Percentiles rank a stretch among this genome's conserved stretches.
Conservation (phyloP, 2,329 filamentous ascomycete genomes). For the Plectosphaerella sp. region DNA sequence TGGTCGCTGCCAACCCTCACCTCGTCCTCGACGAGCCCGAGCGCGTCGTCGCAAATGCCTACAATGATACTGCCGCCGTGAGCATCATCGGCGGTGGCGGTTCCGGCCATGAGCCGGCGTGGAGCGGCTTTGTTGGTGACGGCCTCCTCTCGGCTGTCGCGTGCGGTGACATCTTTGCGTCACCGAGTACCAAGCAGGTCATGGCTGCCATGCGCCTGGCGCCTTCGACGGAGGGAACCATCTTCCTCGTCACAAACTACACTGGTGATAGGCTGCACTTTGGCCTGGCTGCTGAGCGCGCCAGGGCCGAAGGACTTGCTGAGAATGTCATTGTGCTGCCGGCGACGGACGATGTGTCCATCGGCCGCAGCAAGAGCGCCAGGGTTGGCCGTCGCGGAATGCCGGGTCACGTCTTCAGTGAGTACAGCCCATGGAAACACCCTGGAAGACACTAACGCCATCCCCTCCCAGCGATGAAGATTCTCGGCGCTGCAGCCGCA, state of each 20-base stretch:
- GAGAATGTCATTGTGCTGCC: conserved; percentile 66
- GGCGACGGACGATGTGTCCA: conserved; percentile 69
- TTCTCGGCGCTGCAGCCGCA: conserved; percentile 62
- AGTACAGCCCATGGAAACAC: conserved; percentile 30
- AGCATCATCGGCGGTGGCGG: conserved; percentile 64
- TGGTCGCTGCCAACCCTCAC: conserved; percentile 16
- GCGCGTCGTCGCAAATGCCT: conserved; percentile 33
- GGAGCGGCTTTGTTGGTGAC: conserved; percentile 65
- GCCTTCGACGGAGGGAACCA: conserved; percentile 58
- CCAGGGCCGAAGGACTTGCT: conserved; percentile 55
- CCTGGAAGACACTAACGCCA: not conserved
- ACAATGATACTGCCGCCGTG: conserved; percentile 18
- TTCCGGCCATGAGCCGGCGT: conserved; percentile 69
- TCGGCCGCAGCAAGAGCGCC: conserved; percentile 60
- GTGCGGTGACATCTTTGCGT: conserved; percentile 72
- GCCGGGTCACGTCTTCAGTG: conserved; percentile 52
- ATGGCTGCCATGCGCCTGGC: conserved; percentile 59
- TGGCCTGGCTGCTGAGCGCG: conserved; percentile 70
- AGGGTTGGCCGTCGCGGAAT: conserved; percentile 71
- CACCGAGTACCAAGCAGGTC: conserved; percentile 69
- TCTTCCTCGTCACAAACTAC: conserved; percentile 73
- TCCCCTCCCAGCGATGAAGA: conserved; percentile 61
- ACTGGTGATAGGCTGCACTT: conserved; percentile 71
- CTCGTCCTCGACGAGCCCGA: conserved; percentile 37
- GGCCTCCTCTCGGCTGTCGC: conserved; percentile 66